Evolutionary conservation across 441 rosid species (phyloP), one percentile per base, ranked within the genome.

Genomic region (Melastoma candidum): DNA sequence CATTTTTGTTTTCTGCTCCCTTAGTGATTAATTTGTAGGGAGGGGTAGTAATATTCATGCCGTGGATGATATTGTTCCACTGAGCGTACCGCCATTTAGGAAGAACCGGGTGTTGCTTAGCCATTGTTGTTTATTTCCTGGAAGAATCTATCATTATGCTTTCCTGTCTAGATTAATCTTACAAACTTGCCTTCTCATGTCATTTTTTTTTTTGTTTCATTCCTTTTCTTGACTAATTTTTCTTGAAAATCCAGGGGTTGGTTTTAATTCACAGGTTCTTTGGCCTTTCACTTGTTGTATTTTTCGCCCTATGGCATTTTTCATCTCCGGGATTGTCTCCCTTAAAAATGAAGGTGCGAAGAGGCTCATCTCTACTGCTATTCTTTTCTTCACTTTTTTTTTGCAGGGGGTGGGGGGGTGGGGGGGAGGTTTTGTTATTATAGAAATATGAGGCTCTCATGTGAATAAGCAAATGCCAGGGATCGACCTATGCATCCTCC

Each of bases 251-350:
- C 56, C 92, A 87, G 97, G 97, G 90, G 59, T 81, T 90, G 82
- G 79, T 81, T 68, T 74, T 78, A 62, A 83, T 90, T 73, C 96
- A 84, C 76, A 85, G 98, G 71, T 87, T 90, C 76, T 90, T 90
- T 77, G 81, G 98, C 70, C 59, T 83, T 26, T 83, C 95, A 1
- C 88, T 87, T 51, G 76, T 85, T 62, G 61, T 82, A 17, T 85
- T 89, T 74, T 87, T 85, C 67, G 27, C 83, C 64, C 77, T 90
- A 32, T 90, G 96, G 96, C 80, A 63, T 7, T 70, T 76, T 53
- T 83, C 98, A 7, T 73, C 88, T 0, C 54, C 57, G 2, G 84
- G 70, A 57, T 43, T 63, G 75, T 55, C 74, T 12, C 58, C 69
- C 12, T 63, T 70, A 41, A 66, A 58, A 14, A 45, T 78, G 47